Evolutionary conservation across 169 alveolate genomes (phyloP), one percentile per base, ranked within the genome.

Genomic region (Plasmodium malariae): DNA sequence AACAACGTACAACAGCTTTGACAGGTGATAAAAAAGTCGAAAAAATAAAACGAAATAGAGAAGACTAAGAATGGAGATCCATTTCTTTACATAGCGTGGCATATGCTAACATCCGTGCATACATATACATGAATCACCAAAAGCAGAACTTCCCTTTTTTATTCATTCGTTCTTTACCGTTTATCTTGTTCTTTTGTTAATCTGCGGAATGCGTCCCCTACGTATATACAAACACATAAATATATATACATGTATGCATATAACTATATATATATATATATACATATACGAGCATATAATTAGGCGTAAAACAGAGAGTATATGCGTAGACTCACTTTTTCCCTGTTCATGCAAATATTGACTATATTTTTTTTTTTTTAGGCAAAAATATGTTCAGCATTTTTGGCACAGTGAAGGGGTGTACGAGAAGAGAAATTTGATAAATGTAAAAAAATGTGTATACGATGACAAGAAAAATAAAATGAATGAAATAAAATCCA

Each of bases 1-100:
- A 43, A 80, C 90, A 2, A 67, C 70, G 19, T 80, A 80, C 17
- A 45, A 68, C 65, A 80, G 90, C 30, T 65, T 80, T 59, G 90
- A 67, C 21, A 80, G 83, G 90, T 80, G 36, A 9, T 34, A 1
- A 37, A 0, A 2, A 12, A 30, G n/a, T 26, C 28, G 72, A 43
- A 3, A 19, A 4, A 4, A 17, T 17, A 14, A 55, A 55, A 55
- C 11, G 7, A 17, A 55, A 17, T 17, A 55, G 7, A 55, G 67
- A 55, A 55, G n/a, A n/a, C n/a, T n/a, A n/a, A n/a, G n/a, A n/a
- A n/a, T n/a, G n/a, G n/a, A n/a, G n/a, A n/a, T n/a, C n/a, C n/a
- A n/a, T n/a, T n/a, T n/a, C n/a, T n/a, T n/a, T n/a, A n/a, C n/a
- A n/a, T n/a, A n/a, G n/a, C n/a, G n/a, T n/a, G n/a, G n/a, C n/a